Evolutionary conservation across 768 basidiomycete genomes (phyloP), one percentile per base, ranked within the genome.

Genomic region (Tremella mesenterica): DNA sequence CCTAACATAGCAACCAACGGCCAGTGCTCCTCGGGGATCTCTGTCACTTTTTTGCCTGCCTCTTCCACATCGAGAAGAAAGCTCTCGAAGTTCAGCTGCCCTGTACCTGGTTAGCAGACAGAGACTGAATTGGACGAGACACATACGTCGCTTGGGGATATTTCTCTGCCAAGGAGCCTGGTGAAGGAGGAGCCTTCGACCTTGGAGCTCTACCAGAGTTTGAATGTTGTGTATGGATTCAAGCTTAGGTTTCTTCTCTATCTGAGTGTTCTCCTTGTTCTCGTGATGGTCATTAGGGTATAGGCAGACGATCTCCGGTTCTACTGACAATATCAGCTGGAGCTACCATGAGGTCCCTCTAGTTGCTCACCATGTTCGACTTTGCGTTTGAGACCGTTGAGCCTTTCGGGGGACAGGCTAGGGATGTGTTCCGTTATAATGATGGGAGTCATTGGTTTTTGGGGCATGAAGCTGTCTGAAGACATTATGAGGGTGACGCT

Each of bases 31-130:
- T 59, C 60, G 16, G 67, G 67, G 2, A 67, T 43, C 12, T 45
- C 50, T 3, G 38, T 52, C 4, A 60, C 44, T 13, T 36, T 36
- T 12, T 39, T 49, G 12, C 54, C 45, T n/a, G 44, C 56, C 20
- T 67, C 65, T 33, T 60, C 54, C 23, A 54, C 63, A 53, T 67
- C 63, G 9, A 59, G 45, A 9, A 67, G 50, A 30, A 54, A 59
- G 8, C 44, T 45, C 48, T 61, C 60, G 33, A 67, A 60, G 1
- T 48, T 47, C 4, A 64, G 50, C 47, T 46, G 38, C 14, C 49
- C 65, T 66, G 41, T 21, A 44, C n/a, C n/a, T n/a, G 18, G n/a
- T 7, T 10, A 18, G 27, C 38, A 54, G 43, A 23, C 13, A 14
- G 38, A 41, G 38, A 5, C 4, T 4, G 14, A 23, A 41, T 14